These are phyloP conservation scores for Lentinus brumalis DNA, from an alignment of 768 basidiomycete genomes.

Conservation along the genomic window DNA sequence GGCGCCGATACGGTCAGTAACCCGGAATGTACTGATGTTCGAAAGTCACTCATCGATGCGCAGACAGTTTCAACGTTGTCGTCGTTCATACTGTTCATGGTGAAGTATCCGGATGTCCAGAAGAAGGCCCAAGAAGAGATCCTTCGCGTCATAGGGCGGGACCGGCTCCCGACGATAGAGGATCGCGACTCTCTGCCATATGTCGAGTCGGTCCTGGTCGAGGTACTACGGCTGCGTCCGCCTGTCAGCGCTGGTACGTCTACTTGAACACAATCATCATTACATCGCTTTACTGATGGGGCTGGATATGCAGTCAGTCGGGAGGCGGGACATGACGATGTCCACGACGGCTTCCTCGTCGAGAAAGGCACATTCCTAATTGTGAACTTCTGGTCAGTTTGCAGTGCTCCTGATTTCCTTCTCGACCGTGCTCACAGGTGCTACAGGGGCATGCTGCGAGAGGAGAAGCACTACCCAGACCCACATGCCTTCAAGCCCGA, in stretches of 20 bases:
- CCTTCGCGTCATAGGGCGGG: conserved; percentile 27
- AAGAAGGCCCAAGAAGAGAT: conserved; percentile 31
- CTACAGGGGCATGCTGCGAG: conserved; percentile 44
- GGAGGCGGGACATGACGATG: conserved; percentile 16
- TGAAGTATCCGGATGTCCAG: conserved; percentile 27
- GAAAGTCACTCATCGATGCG: not conserved
- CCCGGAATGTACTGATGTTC: not conserved
- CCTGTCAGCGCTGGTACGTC: conserved; percentile 4
- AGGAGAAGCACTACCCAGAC: conserved; percentile 40
- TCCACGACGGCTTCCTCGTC: conserved; percentile 18
- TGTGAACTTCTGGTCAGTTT: conserved; percentile 22
- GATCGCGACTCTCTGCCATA: conserved; percentile 30
- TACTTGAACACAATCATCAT: conserved; percentile 21
- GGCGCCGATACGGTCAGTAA: conserved; percentile 3
- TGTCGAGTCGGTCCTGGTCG: conserved; percentile 29
- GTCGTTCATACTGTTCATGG: conserved; percentile 28
- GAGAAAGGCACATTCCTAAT: conserved; percentile 17
- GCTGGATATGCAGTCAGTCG: not conserved
- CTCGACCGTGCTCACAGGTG: not conserved
- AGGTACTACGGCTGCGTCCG: conserved; percentile 28
- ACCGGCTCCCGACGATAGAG: conserved; percentile 24
- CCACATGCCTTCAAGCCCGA: conserved; percentile 30
- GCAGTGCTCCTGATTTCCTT: not conserved
- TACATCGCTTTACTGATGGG: not conserved
- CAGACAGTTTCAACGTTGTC: conserved; percentile 16